Base-by-base conservation (phyloP, 768 basidiomycete genomes). In the Trametes cinnabarina region DNA sequence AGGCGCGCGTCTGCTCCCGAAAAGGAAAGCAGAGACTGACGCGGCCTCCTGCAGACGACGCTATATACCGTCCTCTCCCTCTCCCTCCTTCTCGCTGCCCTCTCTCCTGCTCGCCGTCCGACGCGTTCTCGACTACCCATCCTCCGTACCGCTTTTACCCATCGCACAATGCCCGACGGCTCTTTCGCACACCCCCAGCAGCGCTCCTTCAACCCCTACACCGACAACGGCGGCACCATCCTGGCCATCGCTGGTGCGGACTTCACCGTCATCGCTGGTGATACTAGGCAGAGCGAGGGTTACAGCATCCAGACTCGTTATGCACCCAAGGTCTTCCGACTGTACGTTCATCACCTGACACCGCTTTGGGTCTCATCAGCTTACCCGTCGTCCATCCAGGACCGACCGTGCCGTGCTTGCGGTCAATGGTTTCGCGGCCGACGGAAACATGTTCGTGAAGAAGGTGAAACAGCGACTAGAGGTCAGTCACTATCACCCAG, bases 381-480 rank as follows among this genome's bases (percentile, higher is more conserved):
- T 19, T 25, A 15, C 14, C 35, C 32, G 26, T 20, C 19, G 9
- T 1, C 14, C 59, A 40, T 50, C 39, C 72, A 96, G 94, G 70
- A 96, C 93, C 17, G 92, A 94, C 75, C 91, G 87, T 67, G 92
- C 92, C 30, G 92, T 94, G 5, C 79, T 99, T 20, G 94, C 96
- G 19, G 93, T 97, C 35, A 97, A 98, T 66, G 97, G 97, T 9
- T 98, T 98, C 71, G 91, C 93, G 41, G 97, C 95, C 46, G 97
- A 99, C 70, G 96, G 93, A 23, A 95, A 95, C 68, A 92, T 91
- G 84, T 95, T 99, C 68, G 94, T 98, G 68, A 97, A 98, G 83
- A 87, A 88, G 69, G 88, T 99, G 51, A 88, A 90, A 71, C 95
- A 98, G 72, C 84, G 96, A 64, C 80, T 99, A 3, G 97, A 98